phyloP scores from a whole-genome alignment of 2,329 filamentous ascomycete species.

The Clonostachys byssicola region DNA sequence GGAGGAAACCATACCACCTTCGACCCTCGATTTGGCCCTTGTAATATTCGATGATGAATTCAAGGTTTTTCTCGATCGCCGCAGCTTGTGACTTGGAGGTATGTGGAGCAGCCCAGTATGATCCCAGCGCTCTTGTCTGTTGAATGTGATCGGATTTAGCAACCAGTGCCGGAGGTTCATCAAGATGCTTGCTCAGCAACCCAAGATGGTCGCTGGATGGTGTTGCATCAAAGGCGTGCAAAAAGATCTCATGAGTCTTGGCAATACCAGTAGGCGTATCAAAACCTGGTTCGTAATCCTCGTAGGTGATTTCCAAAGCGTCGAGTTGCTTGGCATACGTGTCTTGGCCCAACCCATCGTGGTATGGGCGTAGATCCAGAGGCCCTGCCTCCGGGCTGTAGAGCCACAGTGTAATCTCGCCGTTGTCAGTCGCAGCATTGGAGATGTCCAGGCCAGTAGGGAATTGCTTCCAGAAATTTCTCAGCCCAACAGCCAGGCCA shows the following conservation, averaged over 20 bases:
- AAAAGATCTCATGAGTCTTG: conserved; percentile 49
- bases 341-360: conserved; percentile 50
- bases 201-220: conserved; percentile 41
- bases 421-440: conserved; percentile 40
- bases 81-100: conserved; percentile 16
- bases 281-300: conserved; percentile 53
- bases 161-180: conserved; percentile 45
- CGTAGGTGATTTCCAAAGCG: conserved; percentile 57
- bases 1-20: conserved; percentile 59
- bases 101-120: conserved; percentile 42
- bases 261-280: conserved; percentile 53
- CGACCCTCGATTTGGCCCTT: conserved; percentile 47
- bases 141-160: conserved; percentile 42
- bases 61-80: conserved; percentile 45
- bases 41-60: conserved; percentile 52
- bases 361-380: conserved; percentile 51
- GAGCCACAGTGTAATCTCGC: conserved; percentile 53
- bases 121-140: conserved; percentile 42
- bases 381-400: conserved; percentile 53
- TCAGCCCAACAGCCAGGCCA: conserved; percentile 53
- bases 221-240: conserved; percentile 45
- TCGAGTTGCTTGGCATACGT: conserved; percentile 54
- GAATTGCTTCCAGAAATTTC: conserved; percentile 60
- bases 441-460: conserved; percentile 52
- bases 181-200: conserved; percentile 33